A percentile compares a stretch with the other conserved stretches of the same genome.
phyloP scores from a whole-genome alignment of 768 basidiomycete genomes.

The Auricularia auricula-judae region DNA sequence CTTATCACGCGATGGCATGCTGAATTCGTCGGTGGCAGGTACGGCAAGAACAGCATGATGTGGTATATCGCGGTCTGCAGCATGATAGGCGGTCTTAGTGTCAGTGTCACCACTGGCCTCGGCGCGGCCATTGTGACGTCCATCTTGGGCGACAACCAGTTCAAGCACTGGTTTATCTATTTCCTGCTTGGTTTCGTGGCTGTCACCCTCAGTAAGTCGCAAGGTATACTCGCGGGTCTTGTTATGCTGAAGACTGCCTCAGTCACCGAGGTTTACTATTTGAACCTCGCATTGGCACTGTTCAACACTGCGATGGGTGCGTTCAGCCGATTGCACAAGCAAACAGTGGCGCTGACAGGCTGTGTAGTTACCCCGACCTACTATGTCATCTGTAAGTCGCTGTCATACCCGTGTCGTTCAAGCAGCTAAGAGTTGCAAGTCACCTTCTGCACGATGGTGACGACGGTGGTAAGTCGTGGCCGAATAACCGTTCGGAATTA shows the following conservation, averaged over 20 bases:
- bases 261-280: constrained; percentile 90
- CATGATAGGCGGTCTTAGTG: constrained; percentile 92
- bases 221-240: too few relatives aligned
- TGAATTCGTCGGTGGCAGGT: constrained; percentile 27
- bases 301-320: constrained; percentile 29
- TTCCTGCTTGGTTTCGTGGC: constrained; percentile 77
- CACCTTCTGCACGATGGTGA: constrained; percentile 77
- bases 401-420: neutral
- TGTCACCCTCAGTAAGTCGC: constrained; percentile 59
- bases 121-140: constrained; percentile 84
- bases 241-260: constrained; percentile 10
- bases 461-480: constrained; percentile 53
- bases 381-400: constrained; percentile 63
- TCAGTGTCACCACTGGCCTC: constrained; percentile 89
- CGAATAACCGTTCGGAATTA: neutral
- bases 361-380: constrained; percentile 71
- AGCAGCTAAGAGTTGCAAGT: constrained; percentile 27
- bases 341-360: neutral
- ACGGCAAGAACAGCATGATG: constrained; percentile 87
- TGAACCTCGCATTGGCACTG: constrained; percentile 90
- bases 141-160: constrained; percentile 68
- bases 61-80: constrained; percentile 94
- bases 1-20: constrained; percentile 12
- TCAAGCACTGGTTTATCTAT: constrained; percentile 87
- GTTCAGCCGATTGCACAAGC: neutral